Conservation (phyloP, 1,139 yeast genomes). For the Sugiyamaella neomexicana region DNA sequence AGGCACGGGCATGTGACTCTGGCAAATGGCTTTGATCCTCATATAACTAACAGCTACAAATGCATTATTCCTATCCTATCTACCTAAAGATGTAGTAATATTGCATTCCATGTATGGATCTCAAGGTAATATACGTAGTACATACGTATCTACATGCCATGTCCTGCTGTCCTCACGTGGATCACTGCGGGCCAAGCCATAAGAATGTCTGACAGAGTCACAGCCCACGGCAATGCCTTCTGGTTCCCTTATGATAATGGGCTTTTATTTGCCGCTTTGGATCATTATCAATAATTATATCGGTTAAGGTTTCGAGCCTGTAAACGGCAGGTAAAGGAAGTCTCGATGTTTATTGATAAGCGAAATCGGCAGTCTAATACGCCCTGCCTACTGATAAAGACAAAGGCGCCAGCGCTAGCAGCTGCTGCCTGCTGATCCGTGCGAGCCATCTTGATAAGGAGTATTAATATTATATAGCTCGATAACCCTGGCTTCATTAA, state of each 20-base stretch:
- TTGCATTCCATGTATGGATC: background rate
- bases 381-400: constrained; percentile 10
- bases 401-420: background rate
- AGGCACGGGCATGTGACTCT: too few relatives aligned
- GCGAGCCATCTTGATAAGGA: too few relatives aligned
- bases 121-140: too few relatives aligned
- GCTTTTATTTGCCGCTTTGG: too few relatives aligned
- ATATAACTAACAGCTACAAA: background rate
- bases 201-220: too few relatives aligned
- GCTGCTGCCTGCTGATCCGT: too few relatives aligned
- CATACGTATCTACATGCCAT: background rate
- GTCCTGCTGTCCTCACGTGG: background rate
- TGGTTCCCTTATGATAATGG: too few relatives aligned
- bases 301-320: constrained; percentile 4
- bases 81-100: background rate
- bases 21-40: too few relatives aligned
- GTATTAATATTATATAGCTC: background rate
- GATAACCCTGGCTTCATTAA: background rate
- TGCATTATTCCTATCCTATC: background rate
- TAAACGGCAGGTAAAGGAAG: background rate
- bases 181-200: background rate
- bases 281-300: background rate
- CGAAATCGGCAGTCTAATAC: background rate
- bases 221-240: too few relatives aligned
- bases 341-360: background rate